phyloP scores from a whole-genome alignment of 2,329 filamentous ascomycete species.

The Talaromyces sp. region DNA sequence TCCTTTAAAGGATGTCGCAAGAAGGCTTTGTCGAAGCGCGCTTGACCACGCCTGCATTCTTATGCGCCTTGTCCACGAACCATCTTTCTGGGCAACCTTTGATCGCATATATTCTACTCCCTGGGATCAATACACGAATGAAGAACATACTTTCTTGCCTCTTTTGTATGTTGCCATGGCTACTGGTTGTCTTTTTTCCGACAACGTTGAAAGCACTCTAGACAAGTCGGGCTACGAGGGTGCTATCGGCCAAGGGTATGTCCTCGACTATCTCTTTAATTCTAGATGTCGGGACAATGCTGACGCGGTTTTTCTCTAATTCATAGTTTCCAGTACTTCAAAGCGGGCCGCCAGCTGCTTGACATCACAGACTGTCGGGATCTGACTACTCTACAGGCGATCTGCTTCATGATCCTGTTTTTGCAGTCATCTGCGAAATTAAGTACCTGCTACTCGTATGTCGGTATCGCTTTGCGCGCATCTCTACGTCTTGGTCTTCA shows the following conservation, averaged over 20 bases:
- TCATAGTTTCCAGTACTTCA: slow-evolving; percentile 69
- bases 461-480: slow-evolving; percentile 72
- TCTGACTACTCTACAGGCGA: slow-evolving; percentile 67
- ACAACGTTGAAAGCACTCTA: slow-evolving; percentile 47
- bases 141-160: slow-evolving; percentile 67
- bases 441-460: slow-evolving; percentile 74
- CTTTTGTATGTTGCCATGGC: slow-evolving; percentile 68
- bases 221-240: slow-evolving; percentile 47
- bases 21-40: slow-evolving; percentile 56
- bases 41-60: slow-evolving; percentile 61
- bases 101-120: slow-evolving; percentile 73
- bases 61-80: slow-evolving; percentile 73
- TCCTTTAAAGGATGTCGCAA: slow-evolving; percentile 60
- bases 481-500: slow-evolving; percentile 76
- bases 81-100: slow-evolving; percentile 73
- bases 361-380: slow-evolving; percentile 65
- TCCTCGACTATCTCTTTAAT: background rate
- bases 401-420: slow-evolving; percentile 77
- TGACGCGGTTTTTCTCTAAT: slow-evolving; percentile 15
- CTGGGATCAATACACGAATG: slow-evolving; percentile 58
- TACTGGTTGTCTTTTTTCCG: slow-evolving; percentile 69
- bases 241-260: slow-evolving; percentile 56
- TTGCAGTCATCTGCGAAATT: slow-evolving; percentile 75
- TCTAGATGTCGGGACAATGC: background rate
- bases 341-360: slow-evolving; percentile 62